Evolutionary conservation across 306 rosid species (phyloP).

Genomic region (Ochetophila trinervis): DNA sequence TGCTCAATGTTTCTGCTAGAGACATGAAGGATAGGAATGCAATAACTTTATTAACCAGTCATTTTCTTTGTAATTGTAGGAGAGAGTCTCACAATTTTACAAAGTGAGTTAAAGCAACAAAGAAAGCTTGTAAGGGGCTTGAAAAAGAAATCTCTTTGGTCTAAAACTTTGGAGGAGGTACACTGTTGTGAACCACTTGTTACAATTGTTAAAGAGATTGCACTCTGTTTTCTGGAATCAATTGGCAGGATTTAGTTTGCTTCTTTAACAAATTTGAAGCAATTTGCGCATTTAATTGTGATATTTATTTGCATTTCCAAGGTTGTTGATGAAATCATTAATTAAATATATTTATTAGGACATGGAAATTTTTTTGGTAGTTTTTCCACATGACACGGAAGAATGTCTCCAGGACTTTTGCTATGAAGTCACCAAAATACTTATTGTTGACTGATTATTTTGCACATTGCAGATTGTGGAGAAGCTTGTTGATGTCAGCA

Average conservation of each 20-base stretch:
- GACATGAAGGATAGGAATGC: conserved; percentile 3
- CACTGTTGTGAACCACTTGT: conserved; percentile 23
- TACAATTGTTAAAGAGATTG: conserved; percentile 13
- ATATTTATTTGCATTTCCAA: background rate
- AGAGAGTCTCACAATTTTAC: conserved; percentile 66
- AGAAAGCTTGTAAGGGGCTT: conserved; percentile 75
- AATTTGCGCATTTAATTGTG: background rate
- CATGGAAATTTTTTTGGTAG: background rate
- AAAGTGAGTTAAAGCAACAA: conserved; percentile 78
- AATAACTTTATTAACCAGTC: conserved; percentile 28
- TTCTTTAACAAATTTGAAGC: conserved; percentile 1
- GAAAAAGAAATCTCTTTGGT: conserved; percentile 94
- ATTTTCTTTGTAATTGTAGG: conserved; percentile 51
- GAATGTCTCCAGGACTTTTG: background rate
- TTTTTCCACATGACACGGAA: background rate
- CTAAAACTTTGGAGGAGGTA: conserved; percentile 85
- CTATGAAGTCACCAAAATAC: conserved; percentile 1
- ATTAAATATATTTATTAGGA: background rate
- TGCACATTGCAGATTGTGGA: conserved; percentile 76
- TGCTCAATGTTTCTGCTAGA: background rate
- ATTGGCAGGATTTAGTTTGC: conserved; percentile 13
- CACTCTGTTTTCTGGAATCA: conserved; percentile 6
- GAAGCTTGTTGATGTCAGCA: conserved; percentile 68
- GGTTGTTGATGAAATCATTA: background rate
- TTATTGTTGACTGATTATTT: conserved; percentile 17